Evolutionary conservation across 306 rosid species (phyloP).

Genomic region (Castanopsis chinensis): DNA sequence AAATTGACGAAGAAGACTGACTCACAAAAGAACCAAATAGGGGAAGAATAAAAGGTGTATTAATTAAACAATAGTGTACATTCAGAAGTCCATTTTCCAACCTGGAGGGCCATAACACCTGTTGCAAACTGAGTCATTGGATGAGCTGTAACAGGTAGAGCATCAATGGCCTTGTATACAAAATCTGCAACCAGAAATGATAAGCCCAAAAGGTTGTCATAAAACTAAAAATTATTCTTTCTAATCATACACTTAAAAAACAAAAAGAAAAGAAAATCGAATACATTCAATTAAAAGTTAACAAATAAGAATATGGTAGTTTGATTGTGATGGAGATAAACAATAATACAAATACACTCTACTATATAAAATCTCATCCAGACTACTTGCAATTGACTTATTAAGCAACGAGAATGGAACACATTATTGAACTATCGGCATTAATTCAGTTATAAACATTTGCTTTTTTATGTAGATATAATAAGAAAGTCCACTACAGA

Average conservation of each 20-base stretch:
- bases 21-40: conserved; percentile 6
- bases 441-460: neutral
- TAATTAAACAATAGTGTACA: neutral
- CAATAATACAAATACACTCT: neutral
- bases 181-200: conserved; percentile 60
- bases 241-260: neutral
- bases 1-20: neutral
- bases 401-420: neutral
- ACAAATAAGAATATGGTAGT: neutral
- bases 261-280: neutral
- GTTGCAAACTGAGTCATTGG: conserved; percentile 96
- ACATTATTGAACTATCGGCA: neutral
- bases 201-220: conserved; percentile 8
- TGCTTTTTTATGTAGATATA: neutral
- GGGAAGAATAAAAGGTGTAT: neutral
- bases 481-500: conserved; percentile 4
- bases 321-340: neutral
- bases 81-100: conserved; percentile 35
- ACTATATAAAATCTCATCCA: neutral
- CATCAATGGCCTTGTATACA: conserved; percentile 89
- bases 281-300: neutral
- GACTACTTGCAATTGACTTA: neutral
- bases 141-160: conserved; percentile 81
- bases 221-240: neutral
- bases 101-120: conserved; percentile 99